Evolutionary conservation across 495 filamentous ascomycete species (phyloP).

Genomic region (Xylaria curta): DNA sequence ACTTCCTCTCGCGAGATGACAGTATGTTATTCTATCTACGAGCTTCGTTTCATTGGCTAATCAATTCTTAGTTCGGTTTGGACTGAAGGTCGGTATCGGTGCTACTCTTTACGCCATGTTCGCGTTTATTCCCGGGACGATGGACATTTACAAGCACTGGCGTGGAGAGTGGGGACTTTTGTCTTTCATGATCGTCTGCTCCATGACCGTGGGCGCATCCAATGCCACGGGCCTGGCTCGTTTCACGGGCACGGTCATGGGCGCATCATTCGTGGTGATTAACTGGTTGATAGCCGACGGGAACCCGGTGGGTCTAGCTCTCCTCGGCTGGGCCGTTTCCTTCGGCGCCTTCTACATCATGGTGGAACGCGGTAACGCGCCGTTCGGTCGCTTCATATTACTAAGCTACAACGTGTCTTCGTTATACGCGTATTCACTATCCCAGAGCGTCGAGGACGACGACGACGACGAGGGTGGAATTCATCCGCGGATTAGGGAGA

Average conservation of each 20-base stretch:
- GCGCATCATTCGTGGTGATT: constrained; percentile 73
- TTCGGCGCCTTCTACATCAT: constrained; percentile 89
- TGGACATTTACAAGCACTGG: constrained; percentile 86
- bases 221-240: constrained; percentile 89
- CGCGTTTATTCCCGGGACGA: constrained; percentile 78
- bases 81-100: constrained; percentile 89
- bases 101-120: constrained; percentile 86
- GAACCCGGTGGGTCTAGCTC: constrained; percentile 73
- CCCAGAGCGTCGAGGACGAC: constrained; percentile 77
- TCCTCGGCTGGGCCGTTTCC: constrained; percentile 80
- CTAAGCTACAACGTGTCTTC: constrained; percentile 97
- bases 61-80: constrained; percentile 62
- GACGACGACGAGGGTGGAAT: constrained; percentile 86
- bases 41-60: constrained; percentile 36
- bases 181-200: constrained; percentile 97
- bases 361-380: constrained; percentile 79
- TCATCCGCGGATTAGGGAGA: constrained; percentile 82
- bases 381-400: constrained; percentile 89
- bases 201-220: constrained; percentile 94
- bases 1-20: constrained; percentile 57
- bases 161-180: constrained; percentile 95
- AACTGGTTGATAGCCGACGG: constrained; percentile 77
- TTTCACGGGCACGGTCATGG: constrained; percentile 86
- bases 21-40: constrained; percentile 44
- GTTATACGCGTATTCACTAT: constrained; percentile 90